These are phyloP conservation scores for Metschnikowia hibisci DNA, from an alignment of 805 yeast genomes.

Conservation along the genomic window DNA sequence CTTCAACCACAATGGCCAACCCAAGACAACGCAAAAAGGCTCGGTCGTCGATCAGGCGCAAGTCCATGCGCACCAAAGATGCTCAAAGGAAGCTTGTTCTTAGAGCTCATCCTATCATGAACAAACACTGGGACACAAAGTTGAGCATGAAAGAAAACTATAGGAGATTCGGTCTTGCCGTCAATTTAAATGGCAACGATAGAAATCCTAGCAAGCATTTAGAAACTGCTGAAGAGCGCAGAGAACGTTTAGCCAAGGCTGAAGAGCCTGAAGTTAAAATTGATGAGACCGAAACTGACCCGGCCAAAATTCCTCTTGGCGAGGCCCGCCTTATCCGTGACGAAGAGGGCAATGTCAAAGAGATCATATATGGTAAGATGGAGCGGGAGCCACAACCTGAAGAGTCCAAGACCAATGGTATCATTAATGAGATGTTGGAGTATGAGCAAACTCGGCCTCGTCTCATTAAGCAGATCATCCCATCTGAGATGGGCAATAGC, in stretches of 20 bases:
- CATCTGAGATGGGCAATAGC: constrained; percentile 67
- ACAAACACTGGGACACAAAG: constrained; percentile 83
- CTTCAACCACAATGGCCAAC: constrained; percentile 46
- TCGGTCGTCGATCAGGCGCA: constrained; percentile 65
- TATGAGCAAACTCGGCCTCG: constrained; percentile 42
- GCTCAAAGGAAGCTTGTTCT: constrained; percentile 64
- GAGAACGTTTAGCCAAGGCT: constrained; percentile 25
- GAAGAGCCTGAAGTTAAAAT: constrained; percentile 16
- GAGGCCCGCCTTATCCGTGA: constrained; percentile 75
- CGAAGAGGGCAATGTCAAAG: constrained; percentile 57
- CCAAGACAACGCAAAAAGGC: constrained; percentile 86
- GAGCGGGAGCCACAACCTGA: constrained; percentile 23
- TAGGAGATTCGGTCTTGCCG: constrained; percentile 69
- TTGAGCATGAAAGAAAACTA: constrained; percentile 85
- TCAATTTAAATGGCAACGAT: constrained; percentile 45
- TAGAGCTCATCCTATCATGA: constrained; percentile 74
- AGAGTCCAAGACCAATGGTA: constrained; percentile 33
- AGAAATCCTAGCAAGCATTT: constrained; percentile 77
- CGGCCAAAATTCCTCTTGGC: constrained; percentile 66
- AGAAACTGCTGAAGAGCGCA: constrained; percentile 33
- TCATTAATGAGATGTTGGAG: constrained; percentile 66
- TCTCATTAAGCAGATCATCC: constrained; percentile 48
- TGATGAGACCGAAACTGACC: constrained; percentile 43
- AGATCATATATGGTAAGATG: constrained; percentile 69
- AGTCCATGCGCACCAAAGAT: constrained; percentile 67